Percentiles rank a stretch among this genome's conserved stretches.
Conservation (phyloP, 2,329 filamentous ascomycete genomes). For the Claviceps fusiformis region DNA sequence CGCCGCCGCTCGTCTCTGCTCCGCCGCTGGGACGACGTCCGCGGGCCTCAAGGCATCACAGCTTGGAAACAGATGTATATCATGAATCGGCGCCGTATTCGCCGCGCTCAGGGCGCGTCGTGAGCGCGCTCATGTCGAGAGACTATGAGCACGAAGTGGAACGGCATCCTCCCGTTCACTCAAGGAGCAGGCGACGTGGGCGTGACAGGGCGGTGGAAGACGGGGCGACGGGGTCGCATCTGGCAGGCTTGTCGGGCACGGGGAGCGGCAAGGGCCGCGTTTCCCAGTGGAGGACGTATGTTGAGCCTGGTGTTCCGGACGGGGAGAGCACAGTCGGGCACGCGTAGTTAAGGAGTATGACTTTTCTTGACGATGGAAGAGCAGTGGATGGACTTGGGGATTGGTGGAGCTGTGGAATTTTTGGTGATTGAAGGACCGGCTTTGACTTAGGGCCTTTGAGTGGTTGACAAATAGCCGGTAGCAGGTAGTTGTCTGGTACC, state of each 20-base stretch:
- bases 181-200: conserved; percentile 16
- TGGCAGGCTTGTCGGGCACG: conserved; percentile 34
- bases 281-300: conserved; percentile 33
- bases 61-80: conserved; percentile 25
- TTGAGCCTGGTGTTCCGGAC: conserved; percentile 29
- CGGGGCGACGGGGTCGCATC: conserved; percentile 25
- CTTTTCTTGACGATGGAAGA: background rate
- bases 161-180: conserved; percentile 10
- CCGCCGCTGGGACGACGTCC: background rate
- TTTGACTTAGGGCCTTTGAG: no score
- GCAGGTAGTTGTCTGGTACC: no score
- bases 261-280: conserved; percentile 32
- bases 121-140: conserved; percentile 14
- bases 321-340: conserved; percentile 12
- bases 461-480: no score
- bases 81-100: conserved; percentile 16
- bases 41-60: conserved; percentile 21
- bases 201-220: conserved; percentile 9
- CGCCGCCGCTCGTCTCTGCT: no score
- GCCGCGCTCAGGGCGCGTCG: conserved; percentile 17
- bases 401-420: no score
- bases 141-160: conserved; percentile 20
- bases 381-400: no score
- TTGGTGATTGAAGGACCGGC: no score
- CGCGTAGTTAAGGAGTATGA: background rate